Evolutionary conservation across 371 early-diverging fungal genomes (phyloP).

Genomic region (Rhizopus sp.): DNA sequence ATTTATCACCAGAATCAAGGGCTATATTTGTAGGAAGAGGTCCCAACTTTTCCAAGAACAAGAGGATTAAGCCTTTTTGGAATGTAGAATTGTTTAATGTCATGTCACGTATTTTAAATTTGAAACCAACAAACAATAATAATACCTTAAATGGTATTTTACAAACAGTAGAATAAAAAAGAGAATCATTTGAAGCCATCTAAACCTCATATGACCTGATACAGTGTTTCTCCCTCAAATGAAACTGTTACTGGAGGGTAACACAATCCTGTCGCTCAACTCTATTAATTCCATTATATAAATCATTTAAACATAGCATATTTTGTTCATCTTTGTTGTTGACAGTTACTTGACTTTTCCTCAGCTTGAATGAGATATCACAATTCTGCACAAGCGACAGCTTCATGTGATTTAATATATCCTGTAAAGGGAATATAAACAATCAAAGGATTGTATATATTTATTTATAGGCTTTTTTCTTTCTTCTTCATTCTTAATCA

Average conservation of each 20-base stretch:
- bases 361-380: no score
- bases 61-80: conserved; percentile 34
- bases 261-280: no score
- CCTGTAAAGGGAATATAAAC: no score
- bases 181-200: no score
- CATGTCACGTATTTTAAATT: conserved; percentile 39
- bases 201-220: no score
- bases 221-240: conserved; percentile 26
- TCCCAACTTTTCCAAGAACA: conserved; percentile 59
- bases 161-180: neutral
- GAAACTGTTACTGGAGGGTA: conserved; percentile 46
- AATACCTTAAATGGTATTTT: conserved; percentile 37
- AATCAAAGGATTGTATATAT: no score
- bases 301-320: no score
- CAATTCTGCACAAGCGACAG: no score
- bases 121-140: conserved; percentile 45
- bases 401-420: no score
- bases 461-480: neutral
- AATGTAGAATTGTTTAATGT: conserved; percentile 47
- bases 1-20: conserved; percentile 75
- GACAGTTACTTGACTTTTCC: no score
- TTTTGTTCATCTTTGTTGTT: no score
- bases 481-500: neutral
- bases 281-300: no score
- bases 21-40: conserved; percentile 88